Evolutionary conservation across 2,329 filamentous ascomycete genomes (phyloP), one percentile per base, ranked within the genome.

Genomic region (Nemania bipapillata): DNA sequence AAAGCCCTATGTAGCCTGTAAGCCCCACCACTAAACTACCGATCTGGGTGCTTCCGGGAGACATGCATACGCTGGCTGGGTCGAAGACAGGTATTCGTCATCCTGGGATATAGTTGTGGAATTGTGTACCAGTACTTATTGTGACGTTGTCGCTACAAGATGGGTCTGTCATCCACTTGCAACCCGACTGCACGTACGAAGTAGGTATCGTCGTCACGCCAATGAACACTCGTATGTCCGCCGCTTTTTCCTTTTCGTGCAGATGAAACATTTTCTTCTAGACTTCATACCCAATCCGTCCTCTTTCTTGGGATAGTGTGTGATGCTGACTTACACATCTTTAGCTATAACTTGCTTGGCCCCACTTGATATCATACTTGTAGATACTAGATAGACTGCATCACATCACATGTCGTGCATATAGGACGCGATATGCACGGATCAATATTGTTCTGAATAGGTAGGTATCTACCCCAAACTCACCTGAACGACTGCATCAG

Each of bases 61-160:
- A 40, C 50, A 28, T 32, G 49, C 49, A 40, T 54, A 28, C 20
- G 26, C 37, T 55, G 17, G 47, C 57, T 11, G 2, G n/a, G 7
- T 45, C 40, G 17, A 6, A 9, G 47, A 28, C 42, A 11, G n/a
- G 11, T 50, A 61, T 65, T 61, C 56, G 63, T 50, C 17, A 37
- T 55, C 37, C 26, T 53, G 24, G 17, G 54, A 20, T 54, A 9
- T 8, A 47, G 12, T 66, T 55, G 7, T 20, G 40, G 32, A 32
- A 28, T 50, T 17, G 32, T 47, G 63, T 66, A 62, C 52, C 30
- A 6, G 57, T 66, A 66, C 64, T 52, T 62, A 4, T 57, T 15
- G 45, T 9, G 52, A 66, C 64, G 28, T 66, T 28, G 5, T 50
- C 20, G 63, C 17, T 28, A 65, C 63, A 30, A 32, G 28, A 52